These are phyloP conservation scores for Aspergillus carbonarius DNA, from an alignment of 2,329 filamentous ascomycete genomes.

Conservation along the genomic window DNA sequence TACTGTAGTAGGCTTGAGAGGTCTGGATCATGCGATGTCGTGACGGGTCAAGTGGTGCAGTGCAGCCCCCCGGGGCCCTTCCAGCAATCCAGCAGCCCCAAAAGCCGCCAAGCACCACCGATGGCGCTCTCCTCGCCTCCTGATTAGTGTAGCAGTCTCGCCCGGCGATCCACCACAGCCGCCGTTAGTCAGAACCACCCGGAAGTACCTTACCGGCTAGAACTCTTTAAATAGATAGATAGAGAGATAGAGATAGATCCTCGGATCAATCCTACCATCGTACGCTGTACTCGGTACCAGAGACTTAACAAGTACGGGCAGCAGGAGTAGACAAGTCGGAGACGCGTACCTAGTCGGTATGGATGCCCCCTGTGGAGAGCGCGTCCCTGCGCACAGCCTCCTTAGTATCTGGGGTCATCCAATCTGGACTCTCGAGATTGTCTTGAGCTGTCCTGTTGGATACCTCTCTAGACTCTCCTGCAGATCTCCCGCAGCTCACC, in stretches of 20 bases:
- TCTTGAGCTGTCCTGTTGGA: not conserved
- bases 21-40: slow-evolving; percentile 17
- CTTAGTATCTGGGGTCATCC: not conserved
- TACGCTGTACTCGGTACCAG: too few species aligned
- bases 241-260: too few species aligned
- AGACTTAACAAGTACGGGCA: too few species aligned
- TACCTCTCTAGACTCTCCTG: not conserved
- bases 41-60: slow-evolving; percentile 16
- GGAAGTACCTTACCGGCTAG: not conserved
- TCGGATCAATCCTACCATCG: too few species aligned
- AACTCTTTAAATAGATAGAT: too few species aligned
- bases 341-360: too few species aligned
- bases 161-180: not conserved
- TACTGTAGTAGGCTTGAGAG: too few species aligned
- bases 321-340: too few species aligned
- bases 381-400: not conserved
- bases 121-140: not conserved
- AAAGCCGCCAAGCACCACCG: not conserved
- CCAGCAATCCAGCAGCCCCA: not conserved
- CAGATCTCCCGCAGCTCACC: too few species aligned
- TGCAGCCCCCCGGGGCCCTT: slow-evolving; percentile 1
- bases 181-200: not conserved
- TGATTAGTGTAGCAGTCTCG: not conserved
- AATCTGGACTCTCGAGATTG: not conserved
- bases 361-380: not conserved